Percentiles rank a stretch among this genome's conserved stretches.
Conservation (phyloP, 495 filamentous ascomycete species). For the Thermothielavioides terrestris region DNA sequence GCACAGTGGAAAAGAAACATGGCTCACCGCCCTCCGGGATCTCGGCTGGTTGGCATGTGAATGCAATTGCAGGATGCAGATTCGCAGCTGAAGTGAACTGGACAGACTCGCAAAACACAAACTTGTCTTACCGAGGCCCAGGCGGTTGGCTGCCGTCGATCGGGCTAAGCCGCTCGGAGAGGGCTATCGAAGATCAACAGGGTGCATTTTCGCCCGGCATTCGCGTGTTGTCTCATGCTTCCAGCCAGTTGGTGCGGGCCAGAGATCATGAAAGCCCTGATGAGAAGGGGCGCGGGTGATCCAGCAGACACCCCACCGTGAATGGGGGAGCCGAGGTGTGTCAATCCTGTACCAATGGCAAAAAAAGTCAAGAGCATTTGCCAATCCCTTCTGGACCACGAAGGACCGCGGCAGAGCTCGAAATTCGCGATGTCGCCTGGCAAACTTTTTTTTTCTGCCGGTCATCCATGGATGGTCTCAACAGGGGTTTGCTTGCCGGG, state of each 20-base stretch:
- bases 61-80: no score
- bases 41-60: conserved; percentile 3
- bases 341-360: background rate
- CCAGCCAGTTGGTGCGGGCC: background rate
- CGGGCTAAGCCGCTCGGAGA: background rate
- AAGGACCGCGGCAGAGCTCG: no score
- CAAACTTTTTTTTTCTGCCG: no score
- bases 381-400: background rate
- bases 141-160: conserved; percentile 4
- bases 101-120: background rate
- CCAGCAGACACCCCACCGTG: no score
- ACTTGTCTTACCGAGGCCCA: conserved; percentile 15
- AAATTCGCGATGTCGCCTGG: no score
- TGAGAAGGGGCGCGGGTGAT: no score
- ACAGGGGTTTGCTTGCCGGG: no score
- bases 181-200: background rate
- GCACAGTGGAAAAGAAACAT: no score
- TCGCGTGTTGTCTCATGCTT: background rate
- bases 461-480: no score
- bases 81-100: conserved; percentile 9
- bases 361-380: background rate
- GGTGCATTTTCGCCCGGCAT: background rate
- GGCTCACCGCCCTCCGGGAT: conserved; percentile 3
- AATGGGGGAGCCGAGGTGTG: background rate
- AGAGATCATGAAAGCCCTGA: background rate